These are phyloP conservation scores for Solanum arcanum DNA, from an alignment of 257 asterid genomes.

Conservation along the genomic window DNA sequence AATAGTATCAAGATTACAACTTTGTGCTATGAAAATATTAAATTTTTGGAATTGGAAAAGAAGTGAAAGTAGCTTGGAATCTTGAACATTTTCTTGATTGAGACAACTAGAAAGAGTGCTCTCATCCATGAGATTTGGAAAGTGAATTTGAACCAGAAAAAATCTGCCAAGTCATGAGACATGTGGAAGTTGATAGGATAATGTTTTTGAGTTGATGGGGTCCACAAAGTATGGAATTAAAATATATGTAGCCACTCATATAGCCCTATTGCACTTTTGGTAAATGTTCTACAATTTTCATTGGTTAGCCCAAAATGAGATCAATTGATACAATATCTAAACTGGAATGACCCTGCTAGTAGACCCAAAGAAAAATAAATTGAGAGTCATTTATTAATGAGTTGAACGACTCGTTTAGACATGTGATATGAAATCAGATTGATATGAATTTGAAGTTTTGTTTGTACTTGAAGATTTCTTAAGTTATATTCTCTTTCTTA, in stretches of 20 bases:
- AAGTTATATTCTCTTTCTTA: background rate
- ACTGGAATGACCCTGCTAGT: background rate
- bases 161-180: slow-evolving; percentile 23
- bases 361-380: background rate
- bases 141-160: slow-evolving; percentile 31
- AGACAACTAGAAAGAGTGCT: background rate
- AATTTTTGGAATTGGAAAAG: background rate
- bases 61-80: background rate
- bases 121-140: slow-evolving; percentile 38
- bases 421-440: background rate
- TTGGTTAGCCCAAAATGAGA: background rate
- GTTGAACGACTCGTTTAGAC: accelerated
- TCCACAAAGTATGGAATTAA: background rate
- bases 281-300: background rate
- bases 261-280: background rate
- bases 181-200: slow-evolving; percentile 50
- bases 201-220: slow-evolving; percentile 27
- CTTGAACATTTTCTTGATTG: background rate
- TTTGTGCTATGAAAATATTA: background rate
- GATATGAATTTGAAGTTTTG: background rate
- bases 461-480: accelerated
- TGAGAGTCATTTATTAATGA: background rate
- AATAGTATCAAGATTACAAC: background rate
- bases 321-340: background rate
- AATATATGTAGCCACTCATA: slow-evolving; percentile 17